Evolutionary conservation across 2,329 filamentous ascomycete genomes (phyloP), one percentile per base, ranked within the genome.

Genomic region (Dothideomycetes sp.): DNA sequence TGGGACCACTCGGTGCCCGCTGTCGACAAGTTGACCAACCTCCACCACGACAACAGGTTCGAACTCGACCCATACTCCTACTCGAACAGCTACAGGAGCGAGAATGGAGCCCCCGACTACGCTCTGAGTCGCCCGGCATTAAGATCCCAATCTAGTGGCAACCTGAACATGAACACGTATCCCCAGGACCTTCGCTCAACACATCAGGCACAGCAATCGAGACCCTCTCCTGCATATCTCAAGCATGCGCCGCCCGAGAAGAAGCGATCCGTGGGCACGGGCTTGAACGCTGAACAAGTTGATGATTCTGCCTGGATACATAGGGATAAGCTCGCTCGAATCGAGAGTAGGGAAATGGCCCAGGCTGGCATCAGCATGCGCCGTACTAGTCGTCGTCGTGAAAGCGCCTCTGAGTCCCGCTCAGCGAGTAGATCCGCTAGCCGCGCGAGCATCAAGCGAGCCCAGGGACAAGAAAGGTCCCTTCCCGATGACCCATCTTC

Each of bases 271-370:
- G 31, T 34, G 9, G 37, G 32, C 3, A 22, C 41, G 5, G 37
- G 33, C n/a, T 29, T 39, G 41, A 36, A 43, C 10, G 15, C 33
- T 14, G 16, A 34, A 16, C 29, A 17, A 11, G 41, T 39, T 19
- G 78, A 81, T 45, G 70, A 76, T 45, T 82, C 78, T 22, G 81
- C 84, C 58, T 91, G 84, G 84, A 89, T 91, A 51, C 84, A 91
- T 54, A 70, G 84, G 41, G 84, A 91, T 61, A 89, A 89, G 62
- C 64, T 91, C 45, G 84, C 82, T 40, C 76, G 75, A 54, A 91
- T 89, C 49, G 84, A 91, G 61, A 89, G 69, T 49, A 73, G 79
- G 53, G 84, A 91, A 61, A 70, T 91, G 46, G 81, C 86, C 57
- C 83, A 82, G 43, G 83, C 83, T 5, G 84, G 84, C 19, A 78